These are phyloP conservation scores for Teratosphaeria pseudoeucalypti DNA, from an alignment of 2,329 filamentous ascomycete species.

Conservation along the genomic window DNA sequence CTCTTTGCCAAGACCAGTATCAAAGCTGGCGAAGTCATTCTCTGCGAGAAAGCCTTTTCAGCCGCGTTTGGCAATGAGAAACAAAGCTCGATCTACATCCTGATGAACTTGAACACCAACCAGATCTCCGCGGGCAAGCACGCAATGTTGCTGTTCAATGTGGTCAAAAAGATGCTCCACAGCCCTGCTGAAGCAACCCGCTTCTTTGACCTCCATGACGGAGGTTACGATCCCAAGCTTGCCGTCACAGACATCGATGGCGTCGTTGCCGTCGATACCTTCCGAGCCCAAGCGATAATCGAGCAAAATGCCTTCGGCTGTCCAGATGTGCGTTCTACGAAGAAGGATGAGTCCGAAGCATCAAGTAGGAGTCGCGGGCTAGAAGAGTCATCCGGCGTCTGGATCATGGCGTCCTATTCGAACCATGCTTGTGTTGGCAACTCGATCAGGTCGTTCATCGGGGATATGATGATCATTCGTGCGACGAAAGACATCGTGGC, in stretches of 20 bases:
- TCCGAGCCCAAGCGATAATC: constrained; percentile 8
- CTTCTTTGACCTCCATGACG: constrained; percentile 11
- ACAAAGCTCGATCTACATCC: constrained; percentile 1
- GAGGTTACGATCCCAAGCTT: constrained; percentile 6
- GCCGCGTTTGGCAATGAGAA: constrained; percentile 6
- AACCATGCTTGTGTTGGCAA: constrained; percentile 46
- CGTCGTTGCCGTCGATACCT: constrained; percentile 9
- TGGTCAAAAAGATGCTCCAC: constrained; percentile 12
- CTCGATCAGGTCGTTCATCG: constrained; percentile 40
- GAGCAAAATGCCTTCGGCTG: constrained; percentile 12
- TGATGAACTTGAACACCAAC: constrained; percentile 6
- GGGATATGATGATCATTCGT: constrained; percentile 44
- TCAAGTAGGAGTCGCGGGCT: background rate
- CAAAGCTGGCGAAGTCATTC: constrained; percentile 31
- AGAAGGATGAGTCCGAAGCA: background rate
- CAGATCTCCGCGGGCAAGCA: constrained; percentile 6
- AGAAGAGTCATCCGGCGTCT: constrained; percentile 31
- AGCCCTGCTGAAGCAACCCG: constrained; percentile 4
- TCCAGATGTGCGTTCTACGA: background rate
- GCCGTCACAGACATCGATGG: constrained; percentile 6
- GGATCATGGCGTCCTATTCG: constrained; percentile 39
- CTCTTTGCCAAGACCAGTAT: constrained; percentile 33
- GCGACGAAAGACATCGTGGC: constrained; percentile 35
- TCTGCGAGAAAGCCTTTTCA: constrained; percentile 26
- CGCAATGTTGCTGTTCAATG: constrained; percentile 3